Conservation (phyloP, 2,329 filamentous ascomycete species). For the Aureobasidium uvarum region DNA sequence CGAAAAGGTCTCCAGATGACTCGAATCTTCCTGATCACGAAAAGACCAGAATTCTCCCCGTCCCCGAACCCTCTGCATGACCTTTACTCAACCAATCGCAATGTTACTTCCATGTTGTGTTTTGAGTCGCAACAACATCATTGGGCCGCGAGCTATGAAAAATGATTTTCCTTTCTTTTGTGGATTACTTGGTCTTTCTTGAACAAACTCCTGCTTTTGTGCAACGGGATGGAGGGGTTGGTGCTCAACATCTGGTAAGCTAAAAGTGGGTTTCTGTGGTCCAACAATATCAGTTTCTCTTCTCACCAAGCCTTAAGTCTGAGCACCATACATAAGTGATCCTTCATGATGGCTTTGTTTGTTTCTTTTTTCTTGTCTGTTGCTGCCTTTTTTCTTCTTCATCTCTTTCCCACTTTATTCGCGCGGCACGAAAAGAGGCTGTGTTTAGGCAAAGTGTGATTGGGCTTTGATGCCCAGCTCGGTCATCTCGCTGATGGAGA, state of each 20-base stretch:
- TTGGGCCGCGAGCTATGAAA: neutral
- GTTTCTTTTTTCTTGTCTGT: neutral
- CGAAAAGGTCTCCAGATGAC: neutral
- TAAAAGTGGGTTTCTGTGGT: neutral
- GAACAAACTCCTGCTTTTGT: neutral
- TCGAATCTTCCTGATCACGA: neutral
- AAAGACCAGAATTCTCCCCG: neutral
- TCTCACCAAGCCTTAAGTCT: neutral
- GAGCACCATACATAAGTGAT: neutral
- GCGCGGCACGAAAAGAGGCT: neutral
- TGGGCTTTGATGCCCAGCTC: slow-evolving; percentile 10
- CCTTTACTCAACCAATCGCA: neutral
- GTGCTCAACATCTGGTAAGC: slow-evolving; percentile 4
- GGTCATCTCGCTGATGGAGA: neutral
- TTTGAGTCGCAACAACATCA: neutral
- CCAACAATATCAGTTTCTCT: neutral
- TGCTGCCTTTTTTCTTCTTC: neutral
- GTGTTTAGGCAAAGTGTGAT: slow-evolving; percentile 1
- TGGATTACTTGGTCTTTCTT: no score
- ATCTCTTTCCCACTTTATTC: neutral
- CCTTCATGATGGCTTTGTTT: slow-evolving; percentile 1
- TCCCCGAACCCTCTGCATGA: slow-evolving; percentile 6
- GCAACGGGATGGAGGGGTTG: neutral
- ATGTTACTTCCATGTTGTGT: neutral
- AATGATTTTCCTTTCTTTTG: neutral